phyloP scores from a whole-genome alignment of 768 basidiomycete species.

The Leccinum obscurum region DNA sequence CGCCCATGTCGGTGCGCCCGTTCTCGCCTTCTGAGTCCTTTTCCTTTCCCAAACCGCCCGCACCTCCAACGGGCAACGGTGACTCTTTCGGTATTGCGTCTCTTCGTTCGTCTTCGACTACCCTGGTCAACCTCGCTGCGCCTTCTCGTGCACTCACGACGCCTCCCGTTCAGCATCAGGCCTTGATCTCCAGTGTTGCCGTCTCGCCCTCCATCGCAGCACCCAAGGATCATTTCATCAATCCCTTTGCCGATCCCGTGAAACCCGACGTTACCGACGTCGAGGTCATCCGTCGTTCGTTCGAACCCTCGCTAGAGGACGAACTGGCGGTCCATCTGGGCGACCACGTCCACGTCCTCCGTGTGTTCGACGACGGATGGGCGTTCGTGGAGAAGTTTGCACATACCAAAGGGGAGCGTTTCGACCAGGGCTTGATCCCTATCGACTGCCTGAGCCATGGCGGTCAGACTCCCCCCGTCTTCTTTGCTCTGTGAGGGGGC shows the following conservation, averaged over 20 bases:
- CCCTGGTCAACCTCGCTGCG: slow-evolving; percentile 18
- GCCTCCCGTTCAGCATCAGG: slow-evolving; percentile 13
- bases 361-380: slow-evolving; percentile 73
- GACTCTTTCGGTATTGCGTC: slow-evolving; percentile 7
- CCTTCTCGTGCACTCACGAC: slow-evolving; percentile 20
- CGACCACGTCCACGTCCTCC: slow-evolving; percentile 53
- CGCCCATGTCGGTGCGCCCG: slow-evolving; percentile 63
- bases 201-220: neutral
- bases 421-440: slow-evolving; percentile 56
- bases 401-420: neutral
- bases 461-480: slow-evolving; percentile 47
- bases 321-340: slow-evolving; percentile 54
- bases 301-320: slow-evolving; percentile 54
- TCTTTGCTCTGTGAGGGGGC: slow-evolving; percentile 35
- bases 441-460: slow-evolving; percentile 62
- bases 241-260: slow-evolving; percentile 39
- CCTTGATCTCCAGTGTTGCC: neutral
- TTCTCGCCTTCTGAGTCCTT: slow-evolving; percentile 70
- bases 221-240: slow-evolving; percentile 16
- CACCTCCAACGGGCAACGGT: neutral
- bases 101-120: slow-evolving; percentile 16
- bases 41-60: slow-evolving; percentile 66
- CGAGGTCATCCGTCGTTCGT: slow-evolving; percentile 56
- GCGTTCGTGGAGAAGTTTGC: slow-evolving; percentile 53
- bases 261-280: slow-evolving; percentile 38